Percentiles rank a stretch among this genome's conserved stretches.
phyloP scores from a whole-genome alignment of 2,329 filamentous ascomycete species.

The Trichoderma citrinoviride region DNA sequence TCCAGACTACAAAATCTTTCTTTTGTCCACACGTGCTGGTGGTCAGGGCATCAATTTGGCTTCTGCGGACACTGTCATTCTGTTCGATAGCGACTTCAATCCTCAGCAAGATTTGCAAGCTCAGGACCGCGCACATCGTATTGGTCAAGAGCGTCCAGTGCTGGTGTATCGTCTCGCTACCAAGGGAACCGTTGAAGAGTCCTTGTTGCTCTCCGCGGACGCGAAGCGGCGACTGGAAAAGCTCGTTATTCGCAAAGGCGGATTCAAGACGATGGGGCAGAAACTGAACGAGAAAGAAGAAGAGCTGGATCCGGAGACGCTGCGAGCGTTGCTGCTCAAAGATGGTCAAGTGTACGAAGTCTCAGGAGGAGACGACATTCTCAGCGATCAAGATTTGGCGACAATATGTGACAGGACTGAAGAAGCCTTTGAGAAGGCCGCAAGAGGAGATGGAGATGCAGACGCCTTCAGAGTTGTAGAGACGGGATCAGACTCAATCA shows the following conservation, averaged over 20 bases:
- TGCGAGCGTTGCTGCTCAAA: slow-evolving; percentile 62
- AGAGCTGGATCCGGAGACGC: slow-evolving; percentile 57
- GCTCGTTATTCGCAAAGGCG: slow-evolving; percentile 90
- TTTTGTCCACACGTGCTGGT: slow-evolving; percentile 86
- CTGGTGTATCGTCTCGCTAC: slow-evolving; percentile 93
- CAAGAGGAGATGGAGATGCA: slow-evolving; percentile 71
- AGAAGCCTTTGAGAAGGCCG: slow-evolving; percentile 65
- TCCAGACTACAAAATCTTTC: slow-evolving; percentile 68
- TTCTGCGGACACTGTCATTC: slow-evolving; percentile 84
- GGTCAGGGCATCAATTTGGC: slow-evolving; percentile 95
- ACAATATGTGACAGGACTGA: slow-evolving; percentile 74
- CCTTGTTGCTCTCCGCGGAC: slow-evolving; percentile 80
- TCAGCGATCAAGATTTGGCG: slow-evolving; percentile 73
- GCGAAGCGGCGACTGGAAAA: slow-evolving; percentile 91
- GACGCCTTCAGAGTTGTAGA: slow-evolving; percentile 76
- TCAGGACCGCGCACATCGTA: slow-evolving; percentile 91
- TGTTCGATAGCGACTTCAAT: slow-evolving; percentile 90
- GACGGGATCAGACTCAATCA: slow-evolving; percentile 59
- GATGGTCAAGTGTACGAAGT: slow-evolving; percentile 67
- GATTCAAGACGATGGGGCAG: slow-evolving; percentile 68
- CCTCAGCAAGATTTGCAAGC: slow-evolving; percentile 96
- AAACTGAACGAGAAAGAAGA: slow-evolving; percentile 54
- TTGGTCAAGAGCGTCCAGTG: slow-evolving; percentile 88
- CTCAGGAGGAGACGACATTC: slow-evolving; percentile 60
- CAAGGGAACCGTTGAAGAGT: slow-evolving; percentile 87